Evolutionary conservation across 441 rosid species (phyloP).

Genomic region (Kokia cookei): DNA sequence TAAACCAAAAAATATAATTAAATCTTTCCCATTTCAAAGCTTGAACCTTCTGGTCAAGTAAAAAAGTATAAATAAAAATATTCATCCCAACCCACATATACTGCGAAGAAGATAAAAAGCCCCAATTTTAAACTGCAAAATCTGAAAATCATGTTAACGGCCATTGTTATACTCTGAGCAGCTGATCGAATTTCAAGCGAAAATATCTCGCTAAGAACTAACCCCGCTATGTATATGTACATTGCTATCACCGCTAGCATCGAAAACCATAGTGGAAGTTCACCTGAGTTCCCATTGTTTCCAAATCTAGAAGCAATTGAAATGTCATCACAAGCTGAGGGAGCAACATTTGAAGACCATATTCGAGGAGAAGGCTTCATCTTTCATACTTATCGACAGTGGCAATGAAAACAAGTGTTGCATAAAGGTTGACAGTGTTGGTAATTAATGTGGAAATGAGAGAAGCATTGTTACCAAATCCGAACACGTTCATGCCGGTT

Average conservation of each 20-base stretch:
- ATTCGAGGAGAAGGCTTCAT: slow-evolving; percentile 61
- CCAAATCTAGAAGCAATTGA: slow-evolving; percentile 72
- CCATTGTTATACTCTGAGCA: slow-evolving; percentile 68
- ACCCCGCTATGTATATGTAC: slow-evolving; percentile 60
- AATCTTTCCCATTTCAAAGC: background rate
- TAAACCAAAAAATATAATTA: background rate
- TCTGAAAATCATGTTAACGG: slow-evolving; percentile 80
- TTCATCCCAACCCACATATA: too few relatives aligned
- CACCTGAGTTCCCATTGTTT: slow-evolving; percentile 45
- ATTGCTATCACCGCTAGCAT: slow-evolving; percentile 59
- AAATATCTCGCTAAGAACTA: slow-evolving; percentile 81
- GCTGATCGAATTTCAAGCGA: slow-evolving; percentile 82
- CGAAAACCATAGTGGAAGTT: slow-evolving; percentile 60
- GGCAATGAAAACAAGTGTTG: slow-evolving; percentile 56
- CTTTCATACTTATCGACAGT: slow-evolving; percentile 79
- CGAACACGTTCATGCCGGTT: slow-evolving; percentile 76
- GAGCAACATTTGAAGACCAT: slow-evolving; percentile 68
- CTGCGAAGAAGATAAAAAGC: too few relatives aligned
- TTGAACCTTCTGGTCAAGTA: slow-evolving; percentile 66
- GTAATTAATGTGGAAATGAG: slow-evolving; percentile 80
- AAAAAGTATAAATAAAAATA: slow-evolving; percentile 38
- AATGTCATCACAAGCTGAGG: slow-evolving; percentile 55
- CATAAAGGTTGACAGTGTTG: slow-evolving; percentile 47
- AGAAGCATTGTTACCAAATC: slow-evolving; percentile 51
- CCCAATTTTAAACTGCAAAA: too few relatives aligned